Evolutionary conservation across 2,329 filamentous ascomycete species (phyloP).

Genomic region (Coniella lustricola): DNA sequence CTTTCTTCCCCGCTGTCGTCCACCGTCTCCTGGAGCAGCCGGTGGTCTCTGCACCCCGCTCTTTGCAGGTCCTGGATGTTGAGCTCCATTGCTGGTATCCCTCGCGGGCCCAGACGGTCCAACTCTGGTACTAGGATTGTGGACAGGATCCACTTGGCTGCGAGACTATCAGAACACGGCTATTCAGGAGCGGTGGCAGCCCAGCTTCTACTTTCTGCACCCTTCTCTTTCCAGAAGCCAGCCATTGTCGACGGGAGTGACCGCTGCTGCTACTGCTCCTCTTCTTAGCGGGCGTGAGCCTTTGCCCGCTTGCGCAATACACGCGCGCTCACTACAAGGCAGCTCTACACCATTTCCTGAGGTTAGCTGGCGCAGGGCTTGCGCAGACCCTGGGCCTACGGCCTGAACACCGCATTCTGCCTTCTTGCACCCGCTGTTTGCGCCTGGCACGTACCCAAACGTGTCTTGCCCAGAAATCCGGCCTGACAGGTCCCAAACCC

Average conservation of each 20-base stretch:
- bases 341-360: too few species aligned
- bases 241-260: too few species aligned
- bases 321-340: too few species aligned
- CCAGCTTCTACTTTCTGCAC: background rate
- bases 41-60: slow-evolving; percentile 5
- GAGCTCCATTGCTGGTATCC: background rate
- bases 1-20: background rate
- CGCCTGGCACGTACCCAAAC: background rate
- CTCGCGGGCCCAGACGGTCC: background rate
- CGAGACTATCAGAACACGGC: background rate
- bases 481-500: too few species aligned
- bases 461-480: background rate
- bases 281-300: background rate
- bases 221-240: too few species aligned
- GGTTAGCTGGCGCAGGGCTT: too few species aligned
- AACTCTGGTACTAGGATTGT: background rate
- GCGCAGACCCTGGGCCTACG: too few species aligned
- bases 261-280: too few species aligned
- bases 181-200: background rate
- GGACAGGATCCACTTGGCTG: background rate
- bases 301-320: too few species aligned
- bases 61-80: background rate
- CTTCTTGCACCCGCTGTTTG: too few species aligned
- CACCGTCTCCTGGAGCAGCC: background rate
- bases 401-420: too few species aligned